Evolutionary conservation across 2,329 filamentous ascomycete genomes (phyloP), one percentile per base, ranked within the genome.

Genomic region (Ceratocystis albifundus): DNA sequence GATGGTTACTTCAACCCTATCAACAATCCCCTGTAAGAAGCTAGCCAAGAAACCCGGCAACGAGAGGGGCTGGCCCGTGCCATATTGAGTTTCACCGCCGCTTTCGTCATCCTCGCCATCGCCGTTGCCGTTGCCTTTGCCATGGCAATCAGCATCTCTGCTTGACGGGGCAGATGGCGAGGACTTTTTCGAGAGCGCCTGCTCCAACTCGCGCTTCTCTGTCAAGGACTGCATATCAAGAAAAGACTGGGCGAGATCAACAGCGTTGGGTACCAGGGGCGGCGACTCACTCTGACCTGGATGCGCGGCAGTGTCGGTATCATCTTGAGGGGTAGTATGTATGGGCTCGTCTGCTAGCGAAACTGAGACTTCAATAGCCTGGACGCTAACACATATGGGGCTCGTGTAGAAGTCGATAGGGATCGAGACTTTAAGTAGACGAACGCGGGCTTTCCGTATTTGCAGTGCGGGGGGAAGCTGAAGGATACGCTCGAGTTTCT

Each of bases 341-440:
- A 50, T 12, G 41, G 10, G 2, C 44, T 44, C 44, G 44, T 65
- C 65, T 22, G 66, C 57, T n/a, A 90, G 78, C 70, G 80, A 80
- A 28, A 89, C 72, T 68, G 85, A 82, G 41, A 95, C 81, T 70
- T 92, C 84, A 68, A 96, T 84, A 22, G 90, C 91, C 71, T 93
- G 85, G 25, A 93, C 82, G 72, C 96, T 89, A 71, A 93, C 84
- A 36, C 83, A 80, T 73, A 97, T 95, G 32, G 90, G 87, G 70
- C 88, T 92, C 65, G 85, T 88, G 74, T 92, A 91, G 70, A 96
- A 87, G 75, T 96, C 90, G 73, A 94, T 87, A 12, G 93, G 90
- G 63, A 97, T 82, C 6, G 88, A 95, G 65, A 96, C 79, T 71
- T 88, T 88, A 28, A 97, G 82, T 5, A 88, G 80, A 2, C 88